A percentile compares a stretch with the other conserved stretches of the same genome.
These are phyloP conservation scores for Zygoascus sp. DNA, from an alignment of 1,139 yeast genomes.

Conservation along the genomic window DNA sequence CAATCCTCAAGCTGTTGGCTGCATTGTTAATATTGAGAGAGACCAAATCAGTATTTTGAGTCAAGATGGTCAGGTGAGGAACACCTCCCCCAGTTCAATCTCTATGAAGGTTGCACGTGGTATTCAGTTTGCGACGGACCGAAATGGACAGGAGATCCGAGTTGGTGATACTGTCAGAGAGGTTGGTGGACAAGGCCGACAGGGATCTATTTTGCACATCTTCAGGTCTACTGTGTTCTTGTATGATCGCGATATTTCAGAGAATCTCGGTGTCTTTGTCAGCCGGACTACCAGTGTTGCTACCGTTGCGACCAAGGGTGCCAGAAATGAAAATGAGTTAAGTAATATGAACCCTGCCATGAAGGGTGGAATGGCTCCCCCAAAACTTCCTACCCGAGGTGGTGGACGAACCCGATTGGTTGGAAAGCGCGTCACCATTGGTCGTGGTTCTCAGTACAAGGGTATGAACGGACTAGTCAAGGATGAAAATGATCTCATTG, in stretches of 20 bases:
- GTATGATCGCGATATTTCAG: conserved; percentile 71
- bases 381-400: conserved; percentile 38
- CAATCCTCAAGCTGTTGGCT: conserved; percentile 83
- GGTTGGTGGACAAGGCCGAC: conserved; percentile 69
- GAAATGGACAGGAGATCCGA: conserved; percentile 74
- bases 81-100: conserved; percentile 74
- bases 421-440: conserved; percentile 79
- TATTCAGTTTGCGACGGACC: conserved; percentile 82
- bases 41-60: conserved; percentile 78
- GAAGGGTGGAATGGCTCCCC: conserved; percentile 47
- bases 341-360: conserved; percentile 84
- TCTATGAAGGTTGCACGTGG: conserved; percentile 65
- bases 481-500: conserved; percentile 86
- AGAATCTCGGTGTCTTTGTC: conserved; percentile 89
- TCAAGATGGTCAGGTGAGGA: conserved; percentile 72
- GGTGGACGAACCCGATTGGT: conserved; percentile 19
- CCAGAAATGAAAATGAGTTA: conserved; percentile 49
- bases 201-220: conserved; percentile 83
- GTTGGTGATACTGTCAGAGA: conserved; percentile 93
- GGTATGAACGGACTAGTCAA: conserved; percentile 92
- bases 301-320: conserved; percentile 80
- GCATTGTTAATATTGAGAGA: conserved; percentile 84
- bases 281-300: conserved; percentile 70
- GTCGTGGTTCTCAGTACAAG: conserved; percentile 83
- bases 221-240: conserved; percentile 75